Conservation (phyloP, 768 basidiomycete species). For the Tephrocybe sp. region DNA sequence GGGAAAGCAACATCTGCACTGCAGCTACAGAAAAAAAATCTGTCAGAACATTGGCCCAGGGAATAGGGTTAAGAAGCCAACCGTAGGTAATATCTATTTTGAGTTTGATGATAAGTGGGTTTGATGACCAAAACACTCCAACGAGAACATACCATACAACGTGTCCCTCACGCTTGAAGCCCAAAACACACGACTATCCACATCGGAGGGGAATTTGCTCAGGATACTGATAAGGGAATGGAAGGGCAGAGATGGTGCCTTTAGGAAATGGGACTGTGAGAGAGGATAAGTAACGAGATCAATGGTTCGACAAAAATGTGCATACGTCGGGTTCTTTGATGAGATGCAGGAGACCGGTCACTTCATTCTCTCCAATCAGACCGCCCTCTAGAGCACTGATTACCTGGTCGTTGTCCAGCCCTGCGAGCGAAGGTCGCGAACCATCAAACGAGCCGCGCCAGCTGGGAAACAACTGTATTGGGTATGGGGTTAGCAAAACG, state of each 20-base stretch:
- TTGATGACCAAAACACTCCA: neutral
- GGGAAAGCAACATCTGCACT: slow-evolving; percentile 56
- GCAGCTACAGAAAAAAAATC: slow-evolving; percentile 36
- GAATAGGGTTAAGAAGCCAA: slow-evolving; percentile 14
- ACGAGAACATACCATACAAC: slow-evolving; percentile 54
- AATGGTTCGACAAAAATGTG: neutral
- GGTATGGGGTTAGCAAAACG: neutral
- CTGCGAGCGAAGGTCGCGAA: slow-evolving; percentile 62
- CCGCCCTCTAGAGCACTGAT: slow-evolving; percentile 62
- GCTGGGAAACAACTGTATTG: slow-evolving; percentile 66
- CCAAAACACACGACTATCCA: slow-evolving; percentile 78
- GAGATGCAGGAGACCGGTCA: slow-evolving; percentile 63
- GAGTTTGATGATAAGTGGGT: slow-evolving; percentile 3
- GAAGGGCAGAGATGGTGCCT: slow-evolving; percentile 80
- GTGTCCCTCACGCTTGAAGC: slow-evolving; percentile 57
- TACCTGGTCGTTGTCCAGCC: slow-evolving; percentile 55
- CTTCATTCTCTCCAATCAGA: slow-evolving; percentile 63
- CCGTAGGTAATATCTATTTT: slow-evolving; percentile 37
- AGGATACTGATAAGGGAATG: slow-evolving; percentile 73
- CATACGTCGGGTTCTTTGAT: slow-evolving; percentile 77
- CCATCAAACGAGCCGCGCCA: slow-evolving; percentile 79
- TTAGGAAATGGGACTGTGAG: slow-evolving; percentile 77
- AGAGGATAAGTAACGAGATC: slow-evolving; percentile 11
- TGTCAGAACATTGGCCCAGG: slow-evolving; percentile 4
- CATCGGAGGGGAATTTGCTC: slow-evolving; percentile 74